These are phyloP conservation scores for Zymoseptoria ardabiliae DNA, from an alignment of 2,329 filamentous ascomycete species.

Conservation along the genomic window DNA sequence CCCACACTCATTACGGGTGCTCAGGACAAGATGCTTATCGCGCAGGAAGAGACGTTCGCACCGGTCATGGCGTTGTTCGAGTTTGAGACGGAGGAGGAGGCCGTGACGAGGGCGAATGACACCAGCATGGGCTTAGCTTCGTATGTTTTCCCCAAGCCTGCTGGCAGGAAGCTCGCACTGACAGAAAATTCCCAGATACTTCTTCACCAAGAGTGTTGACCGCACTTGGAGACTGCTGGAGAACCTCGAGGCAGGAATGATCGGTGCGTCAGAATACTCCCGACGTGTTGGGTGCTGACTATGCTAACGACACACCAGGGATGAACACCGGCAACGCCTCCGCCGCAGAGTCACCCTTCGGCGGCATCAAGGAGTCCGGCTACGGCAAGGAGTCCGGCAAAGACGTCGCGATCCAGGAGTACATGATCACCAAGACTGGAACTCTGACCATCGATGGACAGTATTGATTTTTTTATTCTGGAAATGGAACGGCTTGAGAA, in stretches of 20 bases:
- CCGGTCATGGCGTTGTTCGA: conserved; percentile 57
- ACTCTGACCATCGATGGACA: conserved; percentile 54
- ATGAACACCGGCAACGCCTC: conserved; percentile 50
- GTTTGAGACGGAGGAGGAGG: conserved; percentile 61
- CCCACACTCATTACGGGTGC: conserved; percentile 58
- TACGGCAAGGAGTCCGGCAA: conserved; percentile 63
- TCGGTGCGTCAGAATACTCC: conserved; percentile 44
- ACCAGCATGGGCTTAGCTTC: conserved; percentile 59
- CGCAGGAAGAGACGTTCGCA: conserved; percentile 57
- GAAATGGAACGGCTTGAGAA: neutral
- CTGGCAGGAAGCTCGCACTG: no score
- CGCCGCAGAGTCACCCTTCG: conserved; percentile 59
- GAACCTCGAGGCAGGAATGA: conserved; percentile 63
- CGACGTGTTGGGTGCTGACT: neutral
- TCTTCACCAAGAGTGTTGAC: conserved; percentile 56
- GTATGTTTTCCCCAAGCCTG: conserved; percentile 47
- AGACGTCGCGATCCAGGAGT: conserved; percentile 57
- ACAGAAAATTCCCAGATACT: neutral
- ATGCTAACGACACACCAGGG: neutral
- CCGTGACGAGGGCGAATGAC: conserved; percentile 51
- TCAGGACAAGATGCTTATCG: conserved; percentile 50
- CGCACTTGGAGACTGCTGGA: conserved; percentile 59
- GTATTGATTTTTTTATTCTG: conserved; percentile 35
- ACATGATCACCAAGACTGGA: conserved; percentile 56
- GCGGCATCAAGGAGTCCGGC: conserved; percentile 60